Conservation (phyloP, 306 rosid genomes). For the Fagus sylvatica region DNA sequence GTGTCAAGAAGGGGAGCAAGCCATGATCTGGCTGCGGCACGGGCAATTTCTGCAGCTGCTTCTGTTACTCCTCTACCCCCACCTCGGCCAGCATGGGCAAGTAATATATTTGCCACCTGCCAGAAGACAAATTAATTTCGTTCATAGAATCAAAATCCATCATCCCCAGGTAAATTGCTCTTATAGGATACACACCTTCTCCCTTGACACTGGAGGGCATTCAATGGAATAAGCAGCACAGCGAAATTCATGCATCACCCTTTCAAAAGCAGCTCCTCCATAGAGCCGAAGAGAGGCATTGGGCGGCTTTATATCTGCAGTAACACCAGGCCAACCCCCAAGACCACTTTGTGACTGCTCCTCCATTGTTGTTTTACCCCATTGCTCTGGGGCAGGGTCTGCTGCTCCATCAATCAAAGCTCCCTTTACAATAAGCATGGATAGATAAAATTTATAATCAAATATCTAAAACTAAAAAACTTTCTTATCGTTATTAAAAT, state of each 20-base stretch:
- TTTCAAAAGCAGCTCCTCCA: conserved; percentile 99
- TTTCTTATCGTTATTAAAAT: background rate
- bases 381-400: conserved; percentile 96
- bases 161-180: conserved; percentile 2
- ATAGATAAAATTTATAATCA: background rate
- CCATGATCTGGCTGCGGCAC: conserved; percentile 97
- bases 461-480: background rate
- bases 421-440: conserved; percentile 49
- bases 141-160: conserved; percentile 12
- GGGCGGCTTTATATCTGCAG: conserved; percentile 68
- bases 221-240: conserved; percentile 95
- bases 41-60: conserved; percentile 99
- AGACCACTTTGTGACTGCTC: conserved; percentile 78
- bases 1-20: conserved; percentile 97
- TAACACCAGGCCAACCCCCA: conserved; percentile 94
- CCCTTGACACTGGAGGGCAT: conserved; percentile 93
- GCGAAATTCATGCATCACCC: conserved; percentile 92
- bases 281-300: conserved; percentile 87
- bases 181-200: conserved; percentile 56
- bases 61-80: conserved; percentile 84
- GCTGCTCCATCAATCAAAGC: conserved; percentile 96
- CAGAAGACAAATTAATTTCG: conserved; percentile 18
- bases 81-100: conserved; percentile 91
- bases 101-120: conserved; percentile 96
- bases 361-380: conserved; percentile 89